phyloP scores from a whole-genome alignment of 306 rosid species.

The Elaeagnus macrophylla region DNA sequence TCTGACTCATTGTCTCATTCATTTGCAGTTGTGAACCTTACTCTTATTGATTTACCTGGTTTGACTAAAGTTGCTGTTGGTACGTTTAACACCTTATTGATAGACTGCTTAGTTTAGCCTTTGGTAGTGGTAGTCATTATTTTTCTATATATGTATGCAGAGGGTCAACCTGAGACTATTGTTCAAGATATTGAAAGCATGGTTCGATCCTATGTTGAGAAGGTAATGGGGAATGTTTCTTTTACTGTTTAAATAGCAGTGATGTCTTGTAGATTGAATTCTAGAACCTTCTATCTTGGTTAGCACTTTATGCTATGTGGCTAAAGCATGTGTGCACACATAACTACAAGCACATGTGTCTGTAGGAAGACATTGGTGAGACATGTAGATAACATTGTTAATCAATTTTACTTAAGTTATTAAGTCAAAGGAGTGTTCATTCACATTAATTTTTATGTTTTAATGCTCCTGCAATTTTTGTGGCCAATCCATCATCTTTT shows the following conservation, averaged over 20 bases:
- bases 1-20: conserved; percentile 10
- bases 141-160: conserved; percentile 31
- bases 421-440: no score
- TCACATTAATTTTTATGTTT: no score
- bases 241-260: background rate
- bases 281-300: background rate
- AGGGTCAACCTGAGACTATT: conserved; percentile 91
- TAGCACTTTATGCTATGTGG: background rate
- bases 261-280: background rate
- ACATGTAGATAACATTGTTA: no score
- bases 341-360: no score
- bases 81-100: conserved; percentile 27
- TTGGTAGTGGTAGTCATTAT: background rate
- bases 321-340: no score
- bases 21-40: conserved; percentile 90
- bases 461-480: background rate
- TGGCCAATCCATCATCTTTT: background rate
- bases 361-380: no score
- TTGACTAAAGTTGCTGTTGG: conserved; percentile 96
- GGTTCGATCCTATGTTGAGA: conserved; percentile 81
- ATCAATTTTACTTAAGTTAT: no score
- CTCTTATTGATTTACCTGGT: conserved; percentile 89
- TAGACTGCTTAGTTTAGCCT: conserved; percentile 4
- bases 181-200: conserved; percentile 85
- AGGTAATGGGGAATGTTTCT: conserved; percentile 36